Evolutionary conservation across 192 early-diverging fungal species (phyloP).

Genomic region (Thamnidium elegans): DNA sequence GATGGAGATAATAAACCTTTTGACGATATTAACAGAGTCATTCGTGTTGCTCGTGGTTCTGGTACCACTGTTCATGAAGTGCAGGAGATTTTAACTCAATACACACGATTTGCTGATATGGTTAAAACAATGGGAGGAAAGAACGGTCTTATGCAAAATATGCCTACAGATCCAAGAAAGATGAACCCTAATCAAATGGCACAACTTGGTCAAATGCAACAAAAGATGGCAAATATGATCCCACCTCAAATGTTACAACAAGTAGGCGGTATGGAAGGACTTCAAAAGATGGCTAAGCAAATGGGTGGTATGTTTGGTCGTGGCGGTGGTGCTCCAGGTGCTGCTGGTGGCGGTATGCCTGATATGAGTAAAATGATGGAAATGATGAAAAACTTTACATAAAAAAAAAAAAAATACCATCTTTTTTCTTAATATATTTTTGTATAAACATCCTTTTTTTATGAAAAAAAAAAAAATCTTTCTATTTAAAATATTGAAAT

Average conservation of each 20-base stretch:
- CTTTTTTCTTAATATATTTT: too few species aligned
- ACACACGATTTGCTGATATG: slow-evolving; percentile 77
- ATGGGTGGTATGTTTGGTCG: slow-evolving; percentile 51
- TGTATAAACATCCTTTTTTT: too few species aligned
- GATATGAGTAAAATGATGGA: slow-evolving; percentile 50
- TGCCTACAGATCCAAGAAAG: slow-evolving; percentile 54
- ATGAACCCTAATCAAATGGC: slow-evolving; percentile 56
- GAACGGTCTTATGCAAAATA: slow-evolving; percentile 73
- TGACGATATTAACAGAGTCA: slow-evolving; percentile 63
- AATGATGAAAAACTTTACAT: slow-evolving; percentile 46
- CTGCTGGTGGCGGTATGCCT: slow-evolving; percentile 39
- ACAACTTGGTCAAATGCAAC: slow-evolving; percentile 65
- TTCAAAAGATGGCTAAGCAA: slow-evolving; percentile 66
- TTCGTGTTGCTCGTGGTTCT: slow-evolving; percentile 80
- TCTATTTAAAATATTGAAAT: too few species aligned
- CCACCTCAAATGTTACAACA: slow-evolving; percentile 65
- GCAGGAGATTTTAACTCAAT: slow-evolving; percentile 77
- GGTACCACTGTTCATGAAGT: slow-evolving; percentile 82
- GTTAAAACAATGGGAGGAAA: slow-evolving; percentile 93
- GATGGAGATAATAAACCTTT: slow-evolving; percentile 88
- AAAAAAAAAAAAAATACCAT: not conserved
- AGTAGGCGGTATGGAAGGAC: slow-evolving; percentile 52
- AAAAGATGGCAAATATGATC: slow-evolving; percentile 61
- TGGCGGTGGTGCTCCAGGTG: slow-evolving; percentile 47
- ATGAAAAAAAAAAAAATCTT: too few species aligned